A percentile compares a stretch with the other conserved stretches of the same genome.
These are phyloP conservation scores for Rhodotorula taiwanensis DNA, from an alignment of 768 basidiomycete species.

Conservation along the genomic window DNA sequence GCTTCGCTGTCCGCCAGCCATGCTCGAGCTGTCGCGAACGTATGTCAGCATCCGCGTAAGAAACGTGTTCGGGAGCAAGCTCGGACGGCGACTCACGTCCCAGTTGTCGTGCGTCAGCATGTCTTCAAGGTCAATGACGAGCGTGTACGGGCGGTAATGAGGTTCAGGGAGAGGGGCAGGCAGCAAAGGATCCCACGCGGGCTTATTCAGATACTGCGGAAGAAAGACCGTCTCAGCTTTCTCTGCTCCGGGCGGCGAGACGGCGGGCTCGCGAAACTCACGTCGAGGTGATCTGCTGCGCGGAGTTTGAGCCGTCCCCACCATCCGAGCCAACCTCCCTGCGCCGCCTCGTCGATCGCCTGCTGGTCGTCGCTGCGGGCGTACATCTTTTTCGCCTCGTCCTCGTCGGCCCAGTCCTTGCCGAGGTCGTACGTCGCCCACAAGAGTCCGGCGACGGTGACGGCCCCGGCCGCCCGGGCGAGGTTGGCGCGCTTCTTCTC, in stretches of 20 bases:
- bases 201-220: slow-evolving; percentile 82
- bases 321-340: slow-evolving; percentile 49
- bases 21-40: slow-evolving; percentile 60
- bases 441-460: slow-evolving; percentile 54
- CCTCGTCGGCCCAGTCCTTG: slow-evolving; percentile 67
- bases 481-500: slow-evolving; percentile 62
- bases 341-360: slow-evolving; percentile 27
- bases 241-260: no score
- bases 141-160: slow-evolving; percentile 82
- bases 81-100: slow-evolving; percentile 64
- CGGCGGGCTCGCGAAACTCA: slow-evolving; percentile 13
- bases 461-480: slow-evolving; percentile 52
- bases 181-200: slow-evolving; percentile 82
- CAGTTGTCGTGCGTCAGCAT: slow-evolving; percentile 84
- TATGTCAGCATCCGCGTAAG: no score
- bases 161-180: slow-evolving; percentile 76
- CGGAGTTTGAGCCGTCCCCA: slow-evolving; percentile 36
- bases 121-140: slow-evolving; percentile 84
- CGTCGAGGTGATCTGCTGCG: slow-evolving; percentile 34
- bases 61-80: no score
- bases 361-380: slow-evolving; percentile 32
- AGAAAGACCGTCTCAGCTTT: no score
- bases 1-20: slow-evolving; percentile 96
- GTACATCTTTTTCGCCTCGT: slow-evolving; percentile 57
- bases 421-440: slow-evolving; percentile 62